Base-by-base conservation (phyloP, 1,284 basidiomycete genomes). In the Porogramme epimiltina region DNA sequence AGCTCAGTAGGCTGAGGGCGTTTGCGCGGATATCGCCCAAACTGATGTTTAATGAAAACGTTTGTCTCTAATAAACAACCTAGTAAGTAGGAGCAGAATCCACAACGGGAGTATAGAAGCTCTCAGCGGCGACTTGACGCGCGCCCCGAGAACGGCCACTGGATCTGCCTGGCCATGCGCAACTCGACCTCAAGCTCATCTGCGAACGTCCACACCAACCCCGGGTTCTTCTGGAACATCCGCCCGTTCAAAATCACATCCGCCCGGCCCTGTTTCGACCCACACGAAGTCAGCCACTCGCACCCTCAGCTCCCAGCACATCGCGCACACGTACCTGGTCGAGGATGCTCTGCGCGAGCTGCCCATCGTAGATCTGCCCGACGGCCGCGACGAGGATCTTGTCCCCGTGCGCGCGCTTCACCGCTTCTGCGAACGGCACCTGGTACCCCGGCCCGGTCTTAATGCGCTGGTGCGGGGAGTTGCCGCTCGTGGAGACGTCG, bases 261-360 rank as follows among this genome's bases (percentile, higher is more conserved):
- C 2, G 72, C 71, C 45, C 68, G 62, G 16, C 65, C 56, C 50
- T 51, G 25, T 15, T n/a, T 13, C 18, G 25, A 18, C 23, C 43
- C 20, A 47, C n/a, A n/a, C n/a, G n/a, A n/a, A n/a, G n/a, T n/a
- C n/a, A n/a, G n/a, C n/a, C n/a, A n/a, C n/a, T n/a, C n/a, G n/a
- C n/a, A n/a, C n/a, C n/a, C n/a, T n/a, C n/a, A n/a, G n/a, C n/a
- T n/a, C n/a, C 5, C n/a, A n/a, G n/a, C n/a, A n/a, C n/a, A n/a
- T n/a, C n/a, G n/a, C n/a, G n/a, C n/a, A n/a, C n/a, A 34, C 52
- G 6, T 1, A 64, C 55, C 52, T 62, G 55, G 55, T 84, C 76
- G 19, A 91, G 65, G 22, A 86, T 74, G n/a, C 75, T 71, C 61
- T 88, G 78, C 2, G 86, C 84, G 38, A 84, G 69, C 18, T 71